phyloP scores from a whole-genome alignment of 805 yeast species.

The Jamesozyma lodderae region DNA sequence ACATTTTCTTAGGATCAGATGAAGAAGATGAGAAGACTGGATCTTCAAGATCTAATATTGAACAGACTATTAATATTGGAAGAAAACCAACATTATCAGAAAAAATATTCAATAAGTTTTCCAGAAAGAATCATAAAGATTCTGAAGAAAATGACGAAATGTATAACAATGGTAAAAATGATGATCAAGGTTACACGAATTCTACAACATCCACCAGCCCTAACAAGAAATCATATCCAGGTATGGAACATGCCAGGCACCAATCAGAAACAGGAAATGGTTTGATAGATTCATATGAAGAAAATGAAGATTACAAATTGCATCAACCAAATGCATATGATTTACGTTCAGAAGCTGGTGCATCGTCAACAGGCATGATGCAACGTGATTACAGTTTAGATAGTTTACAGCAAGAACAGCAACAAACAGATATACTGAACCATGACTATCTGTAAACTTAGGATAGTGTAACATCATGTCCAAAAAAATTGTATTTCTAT shows the following conservation, averaged over 20 bases:
- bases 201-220: slow-evolving; percentile 7
- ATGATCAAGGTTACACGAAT: slow-evolving; percentile 9
- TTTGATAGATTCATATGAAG: slow-evolving; percentile 20
- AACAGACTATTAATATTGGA: background rate
- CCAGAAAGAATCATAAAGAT: slow-evolving; percentile 10
- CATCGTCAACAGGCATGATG: slow-evolving; percentile 4
- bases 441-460: slow-evolving; percentile 1
- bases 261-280: slow-evolving; percentile 26
- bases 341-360: slow-evolving; percentile 1
- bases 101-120: slow-evolving; percentile 19
- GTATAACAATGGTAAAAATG: background rate
- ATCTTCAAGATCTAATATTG: slow-evolving; percentile 30
- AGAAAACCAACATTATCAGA: slow-evolving; percentile 20
- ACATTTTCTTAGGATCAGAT: slow-evolving; percentile 18
- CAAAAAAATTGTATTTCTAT: background rate
- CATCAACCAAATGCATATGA: slow-evolving; percentile 12
- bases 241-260: slow-evolving; percentile 17
- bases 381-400: slow-evolving; percentile 18
- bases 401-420: slow-evolving; percentile 8
- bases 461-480: too few relatives aligned
- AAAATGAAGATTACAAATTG: slow-evolving; percentile 11
- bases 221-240: slow-evolving; percentile 17
- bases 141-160: slow-evolving; percentile 1
- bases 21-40: slow-evolving; percentile 18
- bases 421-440: slow-evolving; percentile 1